Conservation (phyloP, 768 basidiomycete species). For the Terana coerulea region DNA sequence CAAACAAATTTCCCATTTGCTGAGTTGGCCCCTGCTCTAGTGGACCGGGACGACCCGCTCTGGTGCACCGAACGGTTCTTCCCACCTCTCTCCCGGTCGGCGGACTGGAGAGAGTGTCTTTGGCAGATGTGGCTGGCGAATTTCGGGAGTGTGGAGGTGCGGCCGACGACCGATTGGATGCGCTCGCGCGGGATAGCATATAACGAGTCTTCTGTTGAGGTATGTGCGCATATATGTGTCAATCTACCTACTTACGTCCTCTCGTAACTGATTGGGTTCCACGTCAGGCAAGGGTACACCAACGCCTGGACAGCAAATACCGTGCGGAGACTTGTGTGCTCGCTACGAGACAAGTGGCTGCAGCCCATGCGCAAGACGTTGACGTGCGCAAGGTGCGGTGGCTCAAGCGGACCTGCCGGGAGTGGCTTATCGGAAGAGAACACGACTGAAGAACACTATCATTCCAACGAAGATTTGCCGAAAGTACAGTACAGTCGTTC, state of each 20-base stretch:
- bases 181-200: neutral
- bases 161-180: conserved; percentile 21
- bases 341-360: conserved; percentile 37
- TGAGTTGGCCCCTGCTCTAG: conserved; percentile 42
- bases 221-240: no score
- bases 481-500: no score
- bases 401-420: conserved; percentile 54
- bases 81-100: conserved; percentile 36
- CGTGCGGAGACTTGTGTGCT: conserved; percentile 52
- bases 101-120: conserved; percentile 63
- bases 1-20: conserved; percentile 36
- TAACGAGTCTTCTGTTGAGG: conserved; percentile 20
- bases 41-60: conserved; percentile 39
- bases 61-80: conserved; percentile 66
- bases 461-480: no score
- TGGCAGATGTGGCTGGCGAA: conserved; percentile 62
- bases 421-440: conserved; percentile 25
- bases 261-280: no score
- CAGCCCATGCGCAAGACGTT: conserved; percentile 31
- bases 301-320: conserved; percentile 44
- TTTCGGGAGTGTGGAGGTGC: conserved; percentile 37
- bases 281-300: conserved; percentile 40
- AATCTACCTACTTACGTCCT: no score
- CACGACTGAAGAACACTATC: no score
- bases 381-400: conserved; percentile 46